Evolutionary conservation across 2,329 filamentous ascomycete species (phyloP), one percentile per base, ranked within the genome.

Genomic region (Colletotrichum cuscutae): DNA sequence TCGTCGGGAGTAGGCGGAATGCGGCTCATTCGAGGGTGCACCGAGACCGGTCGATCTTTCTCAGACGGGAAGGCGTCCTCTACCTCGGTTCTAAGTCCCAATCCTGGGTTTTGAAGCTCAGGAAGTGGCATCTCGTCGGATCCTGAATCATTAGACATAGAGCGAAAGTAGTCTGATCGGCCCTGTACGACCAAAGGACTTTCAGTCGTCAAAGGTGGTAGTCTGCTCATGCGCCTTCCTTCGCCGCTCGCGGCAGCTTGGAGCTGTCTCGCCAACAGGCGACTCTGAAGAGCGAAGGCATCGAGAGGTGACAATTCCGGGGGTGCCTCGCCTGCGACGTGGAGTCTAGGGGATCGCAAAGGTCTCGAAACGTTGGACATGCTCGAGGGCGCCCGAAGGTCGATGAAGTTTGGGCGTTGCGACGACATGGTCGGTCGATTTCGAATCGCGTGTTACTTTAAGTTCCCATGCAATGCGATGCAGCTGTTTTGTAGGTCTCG

Each of bases 301-400:
- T 99, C 97, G 76, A 99, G 89, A 12, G 97, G 97, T 8, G 97
- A 98, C 69, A 98, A 88, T 65, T 97, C 94, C 5, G 97, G 97
- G 24, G 97, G 96, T 1, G 93, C 89, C 77, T 96, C 94, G 74
- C 94, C 94, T 70, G 93, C 93, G 70, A 94, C 88, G 81, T 95
- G 93, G 72, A 95, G 85, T 74, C 93, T 91, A 54, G 93, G 93
- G n/a, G 93, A 95, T 75, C 88, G 87, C 42, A 92, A 82, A n/a
- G 90, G 88, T 67, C 87, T 87, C 22, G 88, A 85, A 65, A 85
- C 79, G 12, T 84, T 77, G 62, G 84, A 84, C 26, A 79, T 75
- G 67, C 82, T 81, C 19, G 89, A 89, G 30, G 86, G 83, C 68
- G 89, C 87, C 80, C 90, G 88, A 77, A 90, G 80, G 78, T 93